Base-by-base conservation (phyloP, 1,284 basidiomycete species). In the Phlebopus sp. region DNA sequence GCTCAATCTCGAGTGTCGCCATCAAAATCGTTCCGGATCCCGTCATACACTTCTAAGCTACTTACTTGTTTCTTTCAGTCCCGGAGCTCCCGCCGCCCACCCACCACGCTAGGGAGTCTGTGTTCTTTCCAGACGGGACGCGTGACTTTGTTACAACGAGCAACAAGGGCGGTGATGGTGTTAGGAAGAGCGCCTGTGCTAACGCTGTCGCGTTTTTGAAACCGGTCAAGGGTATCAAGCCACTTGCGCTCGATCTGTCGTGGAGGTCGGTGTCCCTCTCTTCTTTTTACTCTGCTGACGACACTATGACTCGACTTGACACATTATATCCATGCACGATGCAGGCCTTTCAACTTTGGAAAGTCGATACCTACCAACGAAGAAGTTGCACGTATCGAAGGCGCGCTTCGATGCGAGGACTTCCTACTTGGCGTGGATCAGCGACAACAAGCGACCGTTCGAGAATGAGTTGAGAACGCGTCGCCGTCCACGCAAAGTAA, bases 221-320 rank as follows among this genome's bases (percentile, higher is more conserved):
- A 61, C 77, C 76, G 50, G 74, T 71, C n/a, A 79, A 78, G 55
- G 84, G 84, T 1, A 63, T 80, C 14, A 75, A 78, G 50, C 72
- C 82, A 10, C 69, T 87, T 6, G 73, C 75, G 30, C 68, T 87
- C 17, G 73, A 78, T 38, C 66, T 89, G 39, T 81, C 81, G n/a
- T 88, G 86, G 86, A 73, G 78, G 86, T 85, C 45, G 42, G 76
- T 60, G 29, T 40, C 6, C 44, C 49, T 49, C 59, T 17, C 32
- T 45, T 14, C 42, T 36, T 21, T 44, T 34, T n/a, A n/a, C n/a
- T n/a, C n/a, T n/a, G n/a, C n/a, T n/a, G n/a, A n/a, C n/a, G n/a
- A n/a, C n/a, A n/a, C n/a, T n/a, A n/a, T n/a, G n/a, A n/a, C n/a
- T n/a, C n/a, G n/a, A n/a, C n/a, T 9, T 17, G 9, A 51, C 14